These are phyloP conservation scores for grape (Vitis vinifera) DNA, from an alignment of 164 flowering plant species.

Conservation along the genomic window ASM3070453v1 NC_081805.1:1551501-1552000, in stretches of 20 bases:
- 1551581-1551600: constrained; percentile 62
- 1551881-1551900: neutral
- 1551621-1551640: constrained; percentile 71
- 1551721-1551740: neutral
- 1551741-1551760: too few relatives aligned
- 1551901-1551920: neutral
- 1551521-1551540: constrained; percentile 72
- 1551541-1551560: constrained; percentile 90
- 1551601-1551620: constrained; percentile 84
- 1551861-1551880: neutral
- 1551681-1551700: neutral
- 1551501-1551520: constrained; percentile 96
- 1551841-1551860: neutral
- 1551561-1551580: constrained; percentile 78
- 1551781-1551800: too few relatives aligned
- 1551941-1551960: neutral
- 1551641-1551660: constrained; percentile 52
- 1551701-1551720: neutral
- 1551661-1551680: constrained; percentile 43
- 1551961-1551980: neutral
- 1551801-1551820: too few relatives aligned
- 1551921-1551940: neutral
- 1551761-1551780: too few relatives aligned
- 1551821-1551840: neutral
- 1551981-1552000: constrained; percentile 56